phyloP scores from a whole-genome alignment of 495 filamentous ascomycete genomes.

The Podospora pseudoanserina region DNA sequence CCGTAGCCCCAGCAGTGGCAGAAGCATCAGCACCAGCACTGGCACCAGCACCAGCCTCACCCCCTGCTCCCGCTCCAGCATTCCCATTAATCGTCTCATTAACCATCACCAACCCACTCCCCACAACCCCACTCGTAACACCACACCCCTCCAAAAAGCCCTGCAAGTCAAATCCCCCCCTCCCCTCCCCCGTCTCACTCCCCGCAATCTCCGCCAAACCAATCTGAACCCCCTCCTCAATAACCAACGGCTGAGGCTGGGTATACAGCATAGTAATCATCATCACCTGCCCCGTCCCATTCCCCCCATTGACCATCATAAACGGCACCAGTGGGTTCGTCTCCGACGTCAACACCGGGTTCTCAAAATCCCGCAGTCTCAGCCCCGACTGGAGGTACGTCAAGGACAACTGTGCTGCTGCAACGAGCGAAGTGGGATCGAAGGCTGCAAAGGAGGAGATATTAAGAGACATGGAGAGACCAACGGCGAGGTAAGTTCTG shows the following conservation, averaged over 20 bases:
- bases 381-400: constrained; percentile 20
- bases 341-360: constrained; percentile 16
- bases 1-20: constrained; percentile 2
- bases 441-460: constrained; percentile 14
- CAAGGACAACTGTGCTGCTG: constrained; percentile 13
- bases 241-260: constrained; percentile 22
- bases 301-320: constrained; percentile 3
- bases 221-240: constrained; percentile 14
- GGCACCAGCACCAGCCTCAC: not conserved
- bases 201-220: constrained; percentile 14
- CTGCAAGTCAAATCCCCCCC: constrained; percentile 19
- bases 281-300: constrained; percentile 5
- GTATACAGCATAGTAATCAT: constrained; percentile 20
- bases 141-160: constrained; percentile 16
- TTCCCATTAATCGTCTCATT: constrained; percentile 2
- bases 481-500: constrained; percentile 22
- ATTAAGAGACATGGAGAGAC: constrained; percentile 16
- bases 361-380: not conserved
- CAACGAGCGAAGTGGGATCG: constrained; percentile 9
- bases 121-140: constrained; percentile 8
- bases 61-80: not conserved
- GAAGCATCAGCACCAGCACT: constrained; percentile 5
- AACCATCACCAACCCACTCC: constrained; percentile 14
- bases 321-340: constrained; percentile 22
- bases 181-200: not conserved